Conservation (phyloP, 2,329 filamentous ascomycete genomes). For the Byssochlamys sp. region DNA sequence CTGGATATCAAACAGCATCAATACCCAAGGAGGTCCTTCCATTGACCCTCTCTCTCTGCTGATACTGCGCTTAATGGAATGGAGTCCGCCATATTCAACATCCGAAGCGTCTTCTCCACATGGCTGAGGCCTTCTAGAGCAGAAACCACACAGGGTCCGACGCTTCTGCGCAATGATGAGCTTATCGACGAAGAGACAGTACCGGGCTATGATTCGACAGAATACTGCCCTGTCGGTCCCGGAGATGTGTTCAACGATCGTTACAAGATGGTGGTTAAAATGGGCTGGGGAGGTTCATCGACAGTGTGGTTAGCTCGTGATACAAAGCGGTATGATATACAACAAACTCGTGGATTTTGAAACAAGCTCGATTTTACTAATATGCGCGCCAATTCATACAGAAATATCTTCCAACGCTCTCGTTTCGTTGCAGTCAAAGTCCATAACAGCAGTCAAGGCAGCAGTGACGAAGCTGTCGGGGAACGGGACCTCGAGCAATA, state of each 20-base stretch:
- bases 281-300: not conserved
- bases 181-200: constrained; percentile 32
- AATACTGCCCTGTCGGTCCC: not conserved
- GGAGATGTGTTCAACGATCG: not conserved
- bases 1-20: not conserved
- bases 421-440: not conserved
- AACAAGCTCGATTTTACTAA: not conserved
- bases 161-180: constrained; percentile 3
- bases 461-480: not conserved
- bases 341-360: not conserved
- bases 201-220: not conserved
- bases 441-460: constrained; percentile 1
- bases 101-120: not conserved
- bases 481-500: constrained; percentile 21
- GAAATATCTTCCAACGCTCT: not conserved
- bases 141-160: not conserved
- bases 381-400: not conserved
- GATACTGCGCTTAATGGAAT: not conserved
- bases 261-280: not conserved
- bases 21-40: not conserved
- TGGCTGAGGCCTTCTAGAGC: not conserved
- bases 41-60: not conserved
- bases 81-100: not conserved
- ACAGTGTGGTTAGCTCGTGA: not conserved
- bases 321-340: not conserved